phyloP scores from a whole-genome alignment of 257 asterid genomes.

The Ehretia macrophylla region DNA sequence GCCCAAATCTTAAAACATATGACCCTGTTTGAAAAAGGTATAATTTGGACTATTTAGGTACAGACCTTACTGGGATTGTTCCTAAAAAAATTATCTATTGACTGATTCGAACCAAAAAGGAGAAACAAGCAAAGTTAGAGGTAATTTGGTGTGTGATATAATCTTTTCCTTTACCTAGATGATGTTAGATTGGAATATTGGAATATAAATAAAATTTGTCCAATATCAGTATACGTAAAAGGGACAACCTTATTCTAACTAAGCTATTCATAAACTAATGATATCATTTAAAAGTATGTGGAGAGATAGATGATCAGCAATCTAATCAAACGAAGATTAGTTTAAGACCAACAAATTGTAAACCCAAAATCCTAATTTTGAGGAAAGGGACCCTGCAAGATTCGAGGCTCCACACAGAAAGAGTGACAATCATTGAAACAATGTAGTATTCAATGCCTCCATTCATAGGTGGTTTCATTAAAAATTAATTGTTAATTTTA shows the following conservation, averaged over 20 bases:
- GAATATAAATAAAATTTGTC: neutral
- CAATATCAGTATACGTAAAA: neutral
- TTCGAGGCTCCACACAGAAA: constrained; percentile 14
- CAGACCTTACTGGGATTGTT: too few species aligned
- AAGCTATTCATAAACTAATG: neutral
- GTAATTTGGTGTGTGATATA: neutral
- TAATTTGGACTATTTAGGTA: too few species aligned
- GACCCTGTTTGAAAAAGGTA: too few species aligned
- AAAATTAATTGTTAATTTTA: constrained; percentile 8
- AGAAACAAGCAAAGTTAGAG: too few species aligned
- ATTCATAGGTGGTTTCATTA: neutral
- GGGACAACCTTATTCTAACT: neutral
- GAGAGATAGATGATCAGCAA: constrained; percentile 1
- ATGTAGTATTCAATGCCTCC: constrained; percentile 18
- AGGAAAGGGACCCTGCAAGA: constrained; percentile 15
- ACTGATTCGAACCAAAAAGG: neutral
- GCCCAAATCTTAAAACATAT: too few species aligned
- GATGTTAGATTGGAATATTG: neutral
- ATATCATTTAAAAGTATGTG: neutral
- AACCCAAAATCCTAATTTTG: constrained; percentile 16
- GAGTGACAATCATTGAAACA: constrained; percentile 24
- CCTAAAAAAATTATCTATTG: neutral
- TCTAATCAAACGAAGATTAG: neutral
- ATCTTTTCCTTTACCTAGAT: neutral
- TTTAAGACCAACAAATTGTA: neutral